Evolutionary conservation across 2,329 filamentous ascomycete genomes (phyloP).

Genomic region (Venturia asperata): DNA sequence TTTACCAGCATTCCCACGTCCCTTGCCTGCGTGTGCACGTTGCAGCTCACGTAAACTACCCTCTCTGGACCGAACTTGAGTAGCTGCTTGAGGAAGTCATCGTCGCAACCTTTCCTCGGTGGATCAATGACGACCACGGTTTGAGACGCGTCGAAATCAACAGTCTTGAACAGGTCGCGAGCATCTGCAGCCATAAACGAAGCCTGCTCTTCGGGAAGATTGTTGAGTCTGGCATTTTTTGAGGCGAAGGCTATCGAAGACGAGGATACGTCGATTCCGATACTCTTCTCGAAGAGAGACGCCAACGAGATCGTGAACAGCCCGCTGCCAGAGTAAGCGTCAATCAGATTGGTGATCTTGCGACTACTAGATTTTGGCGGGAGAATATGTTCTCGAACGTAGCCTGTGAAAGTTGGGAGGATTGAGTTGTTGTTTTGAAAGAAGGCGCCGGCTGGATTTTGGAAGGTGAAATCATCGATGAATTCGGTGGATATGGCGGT

Average conservation of each 20-base stretch:
- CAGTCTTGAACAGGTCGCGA: conserved; percentile 67
- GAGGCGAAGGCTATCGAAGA: conserved; percentile 72
- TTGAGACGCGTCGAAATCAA: conserved; percentile 67
- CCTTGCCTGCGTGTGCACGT: conserved; percentile 93
- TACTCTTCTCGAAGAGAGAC: conserved; percentile 66
- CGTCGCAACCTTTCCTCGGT: conserved; percentile 91
- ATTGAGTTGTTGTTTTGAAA: conserved; percentile 99
- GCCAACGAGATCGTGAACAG: conserved; percentile 95
- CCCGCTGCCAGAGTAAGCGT: conserved; percentile 94
- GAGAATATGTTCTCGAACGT: conserved; percentile 63
- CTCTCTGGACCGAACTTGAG: conserved; percentile 68
- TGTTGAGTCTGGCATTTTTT: conserved; percentile 71
- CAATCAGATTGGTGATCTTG: conserved; percentile 77
- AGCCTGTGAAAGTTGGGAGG: conserved; percentile 74
- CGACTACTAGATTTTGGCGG: conserved; percentile 27
- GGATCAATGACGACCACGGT: conserved; percentile 94
- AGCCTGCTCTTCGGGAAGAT: conserved; percentile 59
- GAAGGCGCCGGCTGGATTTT: conserved; percentile 87
- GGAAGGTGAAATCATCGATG: conserved; percentile 75
- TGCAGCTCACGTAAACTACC: conserved; percentile 92
- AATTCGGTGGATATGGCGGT: conserved; percentile 82
- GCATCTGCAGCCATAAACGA: conserved; percentile 88
- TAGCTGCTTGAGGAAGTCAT: conserved; percentile 73
- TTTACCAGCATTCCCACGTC: conserved; percentile 84
- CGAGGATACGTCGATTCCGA: conserved; percentile 83